Conservation (phyloP, 108 stramenopile species). For the Fragilariopsis cylindrus region DNA sequence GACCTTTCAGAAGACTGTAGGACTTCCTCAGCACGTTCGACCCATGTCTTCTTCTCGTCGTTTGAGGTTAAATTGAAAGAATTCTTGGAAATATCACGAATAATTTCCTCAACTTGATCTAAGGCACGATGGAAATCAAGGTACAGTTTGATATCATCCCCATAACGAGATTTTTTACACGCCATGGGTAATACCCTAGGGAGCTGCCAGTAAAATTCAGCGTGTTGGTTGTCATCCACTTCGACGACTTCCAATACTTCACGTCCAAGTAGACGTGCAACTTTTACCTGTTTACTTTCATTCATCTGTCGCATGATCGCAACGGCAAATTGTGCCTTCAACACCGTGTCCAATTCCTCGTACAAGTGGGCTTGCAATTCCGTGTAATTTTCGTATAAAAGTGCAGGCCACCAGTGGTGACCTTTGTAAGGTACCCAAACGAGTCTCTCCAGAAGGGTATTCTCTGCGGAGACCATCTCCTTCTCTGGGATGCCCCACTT, state of each 20-base stretch:
- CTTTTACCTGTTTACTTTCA: constrained; percentile 14
- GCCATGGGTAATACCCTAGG: constrained; percentile 35
- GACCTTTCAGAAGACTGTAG: not conserved
- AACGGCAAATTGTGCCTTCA: constrained; percentile 43
- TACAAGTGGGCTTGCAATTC: constrained; percentile 33
- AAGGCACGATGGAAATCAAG: constrained; percentile 42
- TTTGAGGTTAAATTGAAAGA: constrained; percentile 21
- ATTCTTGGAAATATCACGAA: constrained; percentile 25
- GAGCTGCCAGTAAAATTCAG: constrained; percentile 38
- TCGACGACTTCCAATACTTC: constrained; percentile 36
- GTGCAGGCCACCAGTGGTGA: constrained; percentile 43
- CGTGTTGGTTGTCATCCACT: constrained; percentile 18
- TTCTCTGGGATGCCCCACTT: constrained; percentile 39
- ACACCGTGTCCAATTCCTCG: constrained; percentile 27
- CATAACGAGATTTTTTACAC: constrained; percentile 20
- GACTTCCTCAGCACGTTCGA: constrained; percentile 22
- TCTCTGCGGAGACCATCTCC: constrained; percentile 13
- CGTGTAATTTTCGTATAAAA: constrained; percentile 31
- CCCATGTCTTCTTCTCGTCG: constrained; percentile 27
- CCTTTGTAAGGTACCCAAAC: constrained; percentile 38
- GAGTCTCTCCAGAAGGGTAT: constrained; percentile 29
- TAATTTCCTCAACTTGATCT: constrained; percentile 45
- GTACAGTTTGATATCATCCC: constrained; percentile 20
- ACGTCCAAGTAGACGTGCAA: constrained; percentile 33
- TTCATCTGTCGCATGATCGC: constrained; percentile 34